Conservation (phyloP, 169 alveolate species). For the Plasmodium reichenowi region DNA sequence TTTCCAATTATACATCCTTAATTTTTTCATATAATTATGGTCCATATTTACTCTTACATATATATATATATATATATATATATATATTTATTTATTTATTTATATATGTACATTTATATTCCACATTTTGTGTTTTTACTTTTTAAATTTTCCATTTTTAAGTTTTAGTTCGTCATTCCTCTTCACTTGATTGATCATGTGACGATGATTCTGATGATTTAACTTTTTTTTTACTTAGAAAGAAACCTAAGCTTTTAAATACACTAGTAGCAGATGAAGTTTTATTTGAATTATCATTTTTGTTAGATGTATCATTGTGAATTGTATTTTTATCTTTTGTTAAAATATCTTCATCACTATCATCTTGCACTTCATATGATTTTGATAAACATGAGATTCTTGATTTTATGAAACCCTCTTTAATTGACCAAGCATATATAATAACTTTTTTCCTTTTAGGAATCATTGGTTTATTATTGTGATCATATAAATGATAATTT, state of each 20-base stretch:
- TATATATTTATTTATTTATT: no score
- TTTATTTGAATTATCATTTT: slow-evolving; percentile 10
- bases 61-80: no score
- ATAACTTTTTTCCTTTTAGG: slow-evolving; percentile 40
- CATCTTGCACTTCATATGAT: slow-evolving; percentile 54
- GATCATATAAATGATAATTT: slow-evolving; percentile 41
- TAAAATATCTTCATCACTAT: background rate
- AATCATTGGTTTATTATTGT: slow-evolving; percentile 41
- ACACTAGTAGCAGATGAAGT: slow-evolving; percentile 34
- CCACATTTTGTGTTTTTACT: background rate
- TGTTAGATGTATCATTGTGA: background rate
- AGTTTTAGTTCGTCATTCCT: background rate
- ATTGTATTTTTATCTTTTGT: background rate
- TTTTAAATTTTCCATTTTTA: background rate
- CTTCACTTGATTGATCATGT: slow-evolving; percentile 56
- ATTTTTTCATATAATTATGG: no score
- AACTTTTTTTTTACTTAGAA: slow-evolving; percentile 39
- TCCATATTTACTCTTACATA: no score
- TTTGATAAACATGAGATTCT: slow-evolving; percentile 66
- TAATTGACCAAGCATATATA: slow-evolving; percentile 66
- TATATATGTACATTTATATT: background rate
- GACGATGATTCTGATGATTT: slow-evolving; percentile 33
- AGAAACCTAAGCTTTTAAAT: slow-evolving; percentile 67
- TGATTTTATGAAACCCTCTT: slow-evolving; percentile 49
- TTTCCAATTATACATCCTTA: no score